Evolutionary conservation across 345 rosid species (phyloP), one percentile per base, ranked within the genome.

Genomic region (Capsella bursapastoris): DNA sequence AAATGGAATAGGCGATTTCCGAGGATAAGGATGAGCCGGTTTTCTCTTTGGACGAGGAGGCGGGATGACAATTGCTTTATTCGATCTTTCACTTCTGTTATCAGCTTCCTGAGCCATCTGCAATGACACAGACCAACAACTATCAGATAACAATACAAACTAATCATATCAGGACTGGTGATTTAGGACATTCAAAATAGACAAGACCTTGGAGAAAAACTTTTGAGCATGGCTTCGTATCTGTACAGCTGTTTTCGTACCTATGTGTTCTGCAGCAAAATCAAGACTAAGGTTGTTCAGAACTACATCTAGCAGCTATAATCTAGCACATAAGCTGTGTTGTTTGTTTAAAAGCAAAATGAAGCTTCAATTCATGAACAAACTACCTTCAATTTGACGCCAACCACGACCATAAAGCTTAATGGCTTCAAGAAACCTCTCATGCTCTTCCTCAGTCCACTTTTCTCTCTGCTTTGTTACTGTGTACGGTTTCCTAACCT

Each of bases 151-250:
- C 37, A 22, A 22, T 4, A 38, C 63, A 40, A 57, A 45, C 63
- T 31, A 13, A 63, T 9, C 1, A 25, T 1, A 14, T 29, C 35
- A 58, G 40, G 18, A n/a, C 0, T 11, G 1, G 29, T 43, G 7
- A 4, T 35, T 25, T 10, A 10, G 7, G 65, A 49, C 68, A 25
- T 55, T 6, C 5, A 41, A 41, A 49, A 50, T 0, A 7, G 27
- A 75, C 49, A 57, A 70, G 57, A 94, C 98, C 97, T 91, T 93
- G 29, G 92, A 84, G 88, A 93, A 93, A 79, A 88, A 89, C 74
- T 93, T 93, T 75, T 93, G 98, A 78, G 98, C 97, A 83, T 93
- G 98, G 90, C 98, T 91, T 80, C 98, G 87, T 58, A 91, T 89
- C 81, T 91, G 98, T 77, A 93, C 92, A 31, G 96, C 92, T 18